Evolutionary conservation across 805 yeast genomes (phyloP), one percentile per base, ranked within the genome.

Genomic region (Sugiyamaella smithiae): DNA sequence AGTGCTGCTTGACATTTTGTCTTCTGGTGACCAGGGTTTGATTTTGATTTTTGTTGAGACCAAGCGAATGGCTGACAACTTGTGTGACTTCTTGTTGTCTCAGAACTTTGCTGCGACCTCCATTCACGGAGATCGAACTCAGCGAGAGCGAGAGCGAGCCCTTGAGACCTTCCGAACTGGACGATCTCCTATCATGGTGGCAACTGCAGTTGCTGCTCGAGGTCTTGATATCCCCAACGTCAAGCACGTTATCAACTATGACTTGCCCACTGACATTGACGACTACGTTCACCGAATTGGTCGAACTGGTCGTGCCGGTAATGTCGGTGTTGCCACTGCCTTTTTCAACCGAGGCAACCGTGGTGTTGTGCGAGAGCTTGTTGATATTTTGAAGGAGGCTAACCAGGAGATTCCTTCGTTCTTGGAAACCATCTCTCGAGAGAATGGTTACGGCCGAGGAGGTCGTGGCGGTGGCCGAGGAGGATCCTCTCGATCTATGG

Each of bases 231-330:
- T 93, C 78, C 98, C 99, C 69, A 93, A 93, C 69, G 99, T 93
- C 62, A 85, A 95, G 43, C 98, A 91, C 68, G 99, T 93, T 66
- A 85, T 93, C 73, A 93, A 93, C 81, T 93, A 85, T 70, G 99
- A 93, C 69, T 78, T 93, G 69, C 99, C 99, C 69, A 76, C 85
- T 67, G 98, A 93, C 71, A 86, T 93, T 65, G 99, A 93, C 71
- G 99, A 93, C 73, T 93, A 93, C 68, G 99, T 93, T 52, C 99
- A 93, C 77, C 87, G 99, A 77, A 93, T 93, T 68, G 99, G 99
- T 81, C 91, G 99, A 83, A 93, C 99, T 66, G 99, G 99, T 74
- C 93, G 99, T 83, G 99, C 99, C 64, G 99, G 99, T 80, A 93
- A 93, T 76, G 83, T 85, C 55, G 99, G 99, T 86, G 78, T 87